Base-by-base conservation (phyloP, 192 early-diverging fungal species). In the Umbelopsis isabellina region DNA sequence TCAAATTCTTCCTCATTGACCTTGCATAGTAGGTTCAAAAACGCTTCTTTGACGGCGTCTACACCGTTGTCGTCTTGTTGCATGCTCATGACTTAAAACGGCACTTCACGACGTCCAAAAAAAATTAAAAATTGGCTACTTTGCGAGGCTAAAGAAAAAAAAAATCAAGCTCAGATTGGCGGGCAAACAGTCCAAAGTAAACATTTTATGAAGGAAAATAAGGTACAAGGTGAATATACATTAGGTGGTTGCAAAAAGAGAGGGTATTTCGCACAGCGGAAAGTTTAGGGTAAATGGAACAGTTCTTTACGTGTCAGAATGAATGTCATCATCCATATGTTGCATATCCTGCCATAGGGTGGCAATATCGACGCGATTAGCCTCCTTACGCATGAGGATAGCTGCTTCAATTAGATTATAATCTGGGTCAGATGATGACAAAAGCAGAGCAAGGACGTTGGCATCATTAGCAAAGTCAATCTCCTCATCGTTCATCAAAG, bases 1-100 rank as follows among this genome's bases (percentile, higher is more conserved):
- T 78, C 68, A 22, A 78, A 70, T 44, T 78, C 61, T 46, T 58
- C 33, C 25, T 66, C 76, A 27, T 75, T 55, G 20, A 78, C 12
- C 52, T 78, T 51, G 25, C 71, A 69, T 15, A 78, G 49, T 11
- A 78, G 49, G 33, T 66, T 53, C 3, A 78, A 35, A 48, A 78
- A 78, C 49, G 72, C 66, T 12, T 78, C 76, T 20, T 78, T 78
- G 27, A 65, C 41, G 11, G 65, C 16, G 27, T 75, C 74, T 4
- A 70, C 47, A 27, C 55, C 55, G 13, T 16, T 61, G 18, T 61
- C 55, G 27, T 61, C 55, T 61, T 61, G 55, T n/a, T 61, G 55
- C 55, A 61, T 61, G 55, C 30, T 25, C 27, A 61, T 33, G 10
- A 11, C 1, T 61, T 25, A 25, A 30, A 25, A 30, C 51, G 8